Conservation (phyloP, 1,284 basidiomycete species). For the Sporisorium sorghi region DNA sequence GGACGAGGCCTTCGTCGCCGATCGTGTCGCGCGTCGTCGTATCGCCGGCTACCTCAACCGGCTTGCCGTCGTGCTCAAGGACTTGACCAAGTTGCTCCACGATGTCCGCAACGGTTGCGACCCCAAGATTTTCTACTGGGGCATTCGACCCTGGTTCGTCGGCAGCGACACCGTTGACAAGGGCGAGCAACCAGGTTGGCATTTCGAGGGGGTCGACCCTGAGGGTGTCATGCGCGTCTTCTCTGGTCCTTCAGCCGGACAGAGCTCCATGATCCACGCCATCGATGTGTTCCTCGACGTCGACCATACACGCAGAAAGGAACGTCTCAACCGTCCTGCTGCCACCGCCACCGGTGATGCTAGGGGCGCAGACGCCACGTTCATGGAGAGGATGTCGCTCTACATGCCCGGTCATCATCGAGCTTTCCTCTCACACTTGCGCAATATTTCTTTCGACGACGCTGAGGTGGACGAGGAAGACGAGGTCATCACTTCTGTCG, state of each 20-base stretch:
- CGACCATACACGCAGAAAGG: slow-evolving; percentile 73
- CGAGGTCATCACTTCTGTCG: neutral
- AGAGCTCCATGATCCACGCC: slow-evolving; percentile 87
- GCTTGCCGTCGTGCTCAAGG: slow-evolving; percentile 77
- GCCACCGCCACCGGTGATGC: slow-evolving; percentile 17
- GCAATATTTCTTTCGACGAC: slow-evolving; percentile 52
- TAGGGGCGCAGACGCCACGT: slow-evolving; percentile 54
- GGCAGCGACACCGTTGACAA: slow-evolving; percentile 77
- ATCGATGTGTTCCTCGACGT: slow-evolving; percentile 90
- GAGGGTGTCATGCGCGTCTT: slow-evolving; percentile 70
- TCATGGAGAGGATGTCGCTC: slow-evolving; percentile 64
- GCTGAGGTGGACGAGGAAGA: slow-evolving; percentile 19
- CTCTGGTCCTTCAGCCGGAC: slow-evolving; percentile 88
- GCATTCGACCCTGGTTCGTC: slow-evolving; percentile 90
- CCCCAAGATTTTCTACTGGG: slow-evolving; percentile 83
- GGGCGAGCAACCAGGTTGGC: slow-evolving; percentile 75
- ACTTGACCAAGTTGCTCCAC: slow-evolving; percentile 43
- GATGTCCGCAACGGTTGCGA: slow-evolving; percentile 79
- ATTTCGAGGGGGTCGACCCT: slow-evolving; percentile 80
- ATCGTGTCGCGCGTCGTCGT: slow-evolving; percentile 76
- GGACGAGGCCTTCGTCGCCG: slow-evolving; percentile 91
- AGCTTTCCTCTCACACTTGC: slow-evolving; percentile 84
- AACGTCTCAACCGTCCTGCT: slow-evolving; percentile 29
- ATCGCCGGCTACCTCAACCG: slow-evolving; percentile 75
- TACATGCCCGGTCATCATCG: slow-evolving; percentile 75